Conservation (phyloP, 2,329 filamentous ascomycete genomes). For the Juglanconis oblonga region DNA sequence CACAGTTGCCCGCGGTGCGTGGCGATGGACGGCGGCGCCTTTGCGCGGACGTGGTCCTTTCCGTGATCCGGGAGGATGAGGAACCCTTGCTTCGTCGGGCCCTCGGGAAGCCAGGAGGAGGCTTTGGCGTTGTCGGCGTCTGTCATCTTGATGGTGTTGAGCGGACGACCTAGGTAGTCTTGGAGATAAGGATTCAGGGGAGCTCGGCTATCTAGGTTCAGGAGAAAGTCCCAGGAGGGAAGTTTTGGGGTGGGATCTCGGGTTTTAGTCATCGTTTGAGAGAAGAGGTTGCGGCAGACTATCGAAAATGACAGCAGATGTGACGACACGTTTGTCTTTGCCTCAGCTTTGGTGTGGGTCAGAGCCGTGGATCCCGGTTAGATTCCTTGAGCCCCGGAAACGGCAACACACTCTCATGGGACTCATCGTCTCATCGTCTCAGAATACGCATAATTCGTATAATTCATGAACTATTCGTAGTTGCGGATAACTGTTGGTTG, state of each 20-base stretch:
- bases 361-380: no score
- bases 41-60: slow-evolving; percentile 27
- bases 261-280: neutral
- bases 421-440: no score
- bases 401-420: no score
- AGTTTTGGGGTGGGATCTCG: neutral
- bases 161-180: neutral
- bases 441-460: no score
- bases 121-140: neutral
- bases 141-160: neutral
- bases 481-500: no score
- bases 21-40: slow-evolving; percentile 31
- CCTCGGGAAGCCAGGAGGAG: slow-evolving; percentile 30
- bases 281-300: neutral
- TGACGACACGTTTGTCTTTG: neutral
- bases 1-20: slow-evolving; percentile 34
- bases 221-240: neutral
- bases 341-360: neutral
- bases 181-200: neutral
- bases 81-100: slow-evolving; percentile 24
- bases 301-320: neutral
- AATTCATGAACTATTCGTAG: no score
- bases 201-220: neutral
- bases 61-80: slow-evolving; percentile 21
- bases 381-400: no score